Base-by-base conservation (phyloP, 371 early-diverging fungal genomes). In the Rhizopus stolonifer region DNA sequence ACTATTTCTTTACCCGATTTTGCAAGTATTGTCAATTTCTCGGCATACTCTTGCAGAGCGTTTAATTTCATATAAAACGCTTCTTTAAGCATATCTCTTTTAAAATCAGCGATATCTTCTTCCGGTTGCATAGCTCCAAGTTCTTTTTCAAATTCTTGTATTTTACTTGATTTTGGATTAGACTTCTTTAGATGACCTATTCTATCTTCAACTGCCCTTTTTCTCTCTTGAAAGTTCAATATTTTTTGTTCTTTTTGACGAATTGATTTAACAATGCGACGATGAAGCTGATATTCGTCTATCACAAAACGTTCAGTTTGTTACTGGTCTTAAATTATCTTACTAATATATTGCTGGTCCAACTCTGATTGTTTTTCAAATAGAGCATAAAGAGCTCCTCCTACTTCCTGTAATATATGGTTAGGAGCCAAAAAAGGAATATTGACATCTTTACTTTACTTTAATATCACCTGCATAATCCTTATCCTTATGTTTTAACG, bases 41-140 rank as follows among this genome's bases (percentile, higher is more conserved):
- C 68, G 7, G 68, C 61, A 55, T 54, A 67, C 49, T 67, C 72
- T 44, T 56, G 52, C 46, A 67, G 44, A 0, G 72, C 72, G 56
- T 71, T 71, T 31, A 71, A 71, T 9, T 62, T 49, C 17, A 67
- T 15, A 42, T 71, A 71, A 21, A 67, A 71, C 2, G 72, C 72
- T 29, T 71, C 72, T 1, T 60, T 52, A 14, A 71, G 47, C 17
- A 65, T 62, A 24, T 59, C 61, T 10, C 63, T 51, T 36, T 67
- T 71, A 31, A 62, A 71, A 43, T 62, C 68, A 13, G 46, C 51
- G 2, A 62, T 23, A 17, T 61, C 65, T 19, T 52, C 46, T 17
- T 65, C 68, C n/a, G n/a, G n/a, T 31, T 56, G 33, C 5, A 39
- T 49, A 3, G 58, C 48, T 2, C 13, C 34, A 2, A 64, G 49